A percentile compares a stretch with the other conserved stretches of the same genome.
phyloP scores from a whole-genome alignment of 345 rosid species.

The Laguncularia racemosa region DNA sequence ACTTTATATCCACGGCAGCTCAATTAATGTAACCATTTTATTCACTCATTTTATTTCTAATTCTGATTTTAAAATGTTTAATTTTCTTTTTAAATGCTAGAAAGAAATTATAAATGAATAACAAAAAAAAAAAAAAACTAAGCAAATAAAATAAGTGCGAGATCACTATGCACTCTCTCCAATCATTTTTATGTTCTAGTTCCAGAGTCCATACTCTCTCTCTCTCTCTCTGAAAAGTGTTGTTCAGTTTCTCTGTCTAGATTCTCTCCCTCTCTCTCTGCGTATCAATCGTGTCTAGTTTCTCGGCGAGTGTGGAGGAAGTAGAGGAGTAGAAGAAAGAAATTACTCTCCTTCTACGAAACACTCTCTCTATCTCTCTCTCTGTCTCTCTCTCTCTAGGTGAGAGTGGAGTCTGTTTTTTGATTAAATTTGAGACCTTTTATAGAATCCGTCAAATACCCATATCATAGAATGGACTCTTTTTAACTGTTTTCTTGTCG shows the following conservation, averaged over 20 bases:
- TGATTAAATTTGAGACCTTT: constrained; percentile 3
- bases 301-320: constrained; percentile 75
- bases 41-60: too few species aligned
- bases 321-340: constrained; percentile 84
- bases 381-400: constrained; percentile 5
- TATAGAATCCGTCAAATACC: constrained; percentile 3
- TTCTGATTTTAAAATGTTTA: too few species aligned
- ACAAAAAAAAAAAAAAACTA: too few species aligned
- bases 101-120: too few species aligned
- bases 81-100: too few species aligned
- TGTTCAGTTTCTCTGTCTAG: not conserved
- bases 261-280: not conserved
- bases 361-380: constrained; percentile 31
- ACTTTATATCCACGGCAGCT: too few species aligned
- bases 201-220: not conserved
- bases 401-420: not conserved
- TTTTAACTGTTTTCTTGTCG: constrained; percentile 7
- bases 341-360: constrained; percentile 74
- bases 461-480: constrained; percentile 1
- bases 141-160: not conserved
- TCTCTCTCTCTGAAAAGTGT: constrained; percentile 6
- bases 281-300: constrained; percentile 19
- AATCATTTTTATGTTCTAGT: constrained; percentile 8
- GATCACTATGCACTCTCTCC: constrained; percentile 9
- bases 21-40: too few species aligned